Base-by-base conservation (phyloP, 2,329 filamentous ascomycete genomes). In the Acrocalymma vagum region DNA sequence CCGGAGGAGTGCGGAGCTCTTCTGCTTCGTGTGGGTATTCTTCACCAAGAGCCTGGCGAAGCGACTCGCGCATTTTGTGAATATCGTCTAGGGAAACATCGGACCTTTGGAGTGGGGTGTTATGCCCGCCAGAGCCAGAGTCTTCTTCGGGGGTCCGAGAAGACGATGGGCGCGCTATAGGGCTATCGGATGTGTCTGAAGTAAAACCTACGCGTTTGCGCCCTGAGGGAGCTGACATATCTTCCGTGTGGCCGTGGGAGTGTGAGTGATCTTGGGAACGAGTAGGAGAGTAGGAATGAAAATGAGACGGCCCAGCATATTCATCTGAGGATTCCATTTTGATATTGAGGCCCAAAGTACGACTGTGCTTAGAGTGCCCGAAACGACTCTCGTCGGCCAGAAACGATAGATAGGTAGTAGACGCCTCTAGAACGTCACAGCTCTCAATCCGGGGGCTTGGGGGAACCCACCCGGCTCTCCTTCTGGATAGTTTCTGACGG, bases 131-230 rank as follows among this genome's bases (percentile, higher is more conserved):
- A n/a, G 64, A 65, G 5, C 57, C 57, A 38, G 44, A 53, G 15
- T 60, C 58, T 6, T 59, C 57, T 7, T 58, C 57, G 9, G 63
- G 56, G 2, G 60, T 44, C 8, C 47, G 43, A 22, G 45, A 49
- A 16, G 53, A 51, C 15, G 44, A 41, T 2, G 51, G 45, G 8
- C 42, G 42, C 14, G 39, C 42, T 27, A 38, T 42, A 18, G 59
- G 29, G n/a, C n/a, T n/a, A n/a, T n/a, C n/a, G 27, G 45, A 34
- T 14, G 50, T 41, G 29, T 60, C 60, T 27, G 58, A 38, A 16
- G 53, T 62, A 45, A 66, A 70, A 24, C 65, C 66, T 31, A 70
- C 66, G 28, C 63, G 61, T 45, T 70, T 70, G 13, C 59, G 58
- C 10, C 58, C 56, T 29, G 55, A 45, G 30, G 59, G 51, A 14